Evolutionary conservation across 164 flowering plant species (phyloP), one percentile per base, ranked within the genome.

Genomic region (Vitis riparia): DNA sequence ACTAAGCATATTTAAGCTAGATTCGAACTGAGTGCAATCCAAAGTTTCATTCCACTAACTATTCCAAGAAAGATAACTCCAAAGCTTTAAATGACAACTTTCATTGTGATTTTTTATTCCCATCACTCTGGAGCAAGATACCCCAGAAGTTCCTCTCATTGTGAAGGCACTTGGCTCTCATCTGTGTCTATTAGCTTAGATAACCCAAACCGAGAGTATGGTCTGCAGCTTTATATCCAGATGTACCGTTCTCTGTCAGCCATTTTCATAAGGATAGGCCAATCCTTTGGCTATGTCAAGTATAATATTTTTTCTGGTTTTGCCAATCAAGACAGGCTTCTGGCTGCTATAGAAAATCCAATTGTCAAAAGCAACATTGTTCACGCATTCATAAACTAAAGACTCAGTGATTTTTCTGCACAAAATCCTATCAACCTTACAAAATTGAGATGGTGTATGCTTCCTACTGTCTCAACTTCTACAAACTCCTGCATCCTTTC

Each of bases 101-200:
- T 59, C 13, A 59, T 44, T 23, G 62, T 59, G 47, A 59, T 59
- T 11, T 44, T 59, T 27, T 23, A 27, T 59, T 59, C 5, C 9
- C 37, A 8, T 44, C 5, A 59, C 62, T 59, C 62, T 14, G 62
- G 47, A 59, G 62, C 62, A 11, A 59, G 27, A 23, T 23, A 23
- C 27, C 27, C 27, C 1, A 23, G 27, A 23, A 23, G 27, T 23
- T 23, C 27, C 27, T 23, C 27, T 23, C 27, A 23, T 23, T 23
- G 27, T 23, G 27, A 62, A 11, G n/a, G 62, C 7, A 56, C 70
- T 67, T 67, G 70, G 62, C 70, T 57, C 60, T 66, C 69, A 37
- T 55, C 69, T 55, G 60, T 55, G 23, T 32, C 69, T 13, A 66
- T 53, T 15, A 66, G 60, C 51, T 11, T 66, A 2, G 70, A 67